Conservation (phyloP, 148 eudicot species). For the Arbutus unedo region DNA sequence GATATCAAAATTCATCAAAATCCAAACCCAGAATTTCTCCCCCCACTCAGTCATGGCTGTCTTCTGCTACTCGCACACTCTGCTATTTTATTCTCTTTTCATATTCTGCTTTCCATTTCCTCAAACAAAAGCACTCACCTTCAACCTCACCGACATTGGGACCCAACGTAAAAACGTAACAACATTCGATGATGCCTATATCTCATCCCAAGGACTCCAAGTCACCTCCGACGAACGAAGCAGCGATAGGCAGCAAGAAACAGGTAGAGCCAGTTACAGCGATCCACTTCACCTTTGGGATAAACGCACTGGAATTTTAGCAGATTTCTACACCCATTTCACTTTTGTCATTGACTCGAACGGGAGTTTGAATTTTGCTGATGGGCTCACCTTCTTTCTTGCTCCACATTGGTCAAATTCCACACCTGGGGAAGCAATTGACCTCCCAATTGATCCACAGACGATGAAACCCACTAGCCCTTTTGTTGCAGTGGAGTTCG, state of each 20-base stretch:
- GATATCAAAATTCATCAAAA: too few relatives aligned
- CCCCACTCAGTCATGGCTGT: background rate
- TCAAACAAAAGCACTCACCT: background rate
- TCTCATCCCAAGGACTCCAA: slow-evolving; percentile 11
- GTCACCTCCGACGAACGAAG: background rate
- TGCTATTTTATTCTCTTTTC: background rate
- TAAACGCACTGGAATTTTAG: slow-evolving; percentile 14
- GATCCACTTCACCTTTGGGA: slow-evolving; percentile 29
- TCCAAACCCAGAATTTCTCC: too few relatives aligned
- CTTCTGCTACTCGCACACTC: background rate
- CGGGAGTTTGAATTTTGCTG: background rate
- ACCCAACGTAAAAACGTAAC: background rate
- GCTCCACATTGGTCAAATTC: slow-evolving; percentile 13
- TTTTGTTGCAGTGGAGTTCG: slow-evolving; percentile 23
- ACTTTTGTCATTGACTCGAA: slow-evolving; percentile 22
- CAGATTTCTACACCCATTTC: slow-evolving; percentile 31
- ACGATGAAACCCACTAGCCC: background rate
- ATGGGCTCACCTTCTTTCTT: slow-evolving; percentile 34
- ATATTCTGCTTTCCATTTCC: background rate
- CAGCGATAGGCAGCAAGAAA: background rate
- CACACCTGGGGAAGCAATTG: background rate
- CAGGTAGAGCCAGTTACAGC: slow-evolving; percentile 23
- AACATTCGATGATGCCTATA: background rate
- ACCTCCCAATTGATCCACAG: background rate
- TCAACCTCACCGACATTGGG: background rate